These are phyloP conservation scores for Microsporum audouinii DNA, from an alignment of 2,329 filamentous ascomycete species.

Conservation along the genomic window DNA sequence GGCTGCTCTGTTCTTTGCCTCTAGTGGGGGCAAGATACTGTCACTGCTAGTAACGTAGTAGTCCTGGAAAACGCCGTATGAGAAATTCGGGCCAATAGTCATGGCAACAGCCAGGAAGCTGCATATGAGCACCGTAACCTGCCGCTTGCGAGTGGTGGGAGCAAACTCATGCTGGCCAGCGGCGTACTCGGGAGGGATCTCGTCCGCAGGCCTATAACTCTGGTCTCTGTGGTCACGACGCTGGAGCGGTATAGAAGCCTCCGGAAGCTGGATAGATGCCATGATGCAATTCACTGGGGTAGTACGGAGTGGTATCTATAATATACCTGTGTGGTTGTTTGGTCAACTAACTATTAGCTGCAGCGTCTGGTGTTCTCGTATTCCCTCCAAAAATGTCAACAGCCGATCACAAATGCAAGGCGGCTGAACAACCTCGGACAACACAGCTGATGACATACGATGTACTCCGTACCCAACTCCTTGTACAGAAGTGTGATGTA, in stretches of 20 bases:
- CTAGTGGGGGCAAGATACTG: constrained; percentile 28
- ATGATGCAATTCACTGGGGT: neutral
- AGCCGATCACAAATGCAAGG: neutral
- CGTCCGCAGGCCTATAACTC: neutral
- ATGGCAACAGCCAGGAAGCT: constrained; percentile 37
- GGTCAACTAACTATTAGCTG: neutral
- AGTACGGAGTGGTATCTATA: neutral
- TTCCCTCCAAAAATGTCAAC: neutral
- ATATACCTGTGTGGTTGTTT: neutral
- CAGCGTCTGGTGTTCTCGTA: neutral
- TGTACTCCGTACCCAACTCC: neutral
- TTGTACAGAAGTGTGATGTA: neutral
- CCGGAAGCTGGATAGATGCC: neutral
- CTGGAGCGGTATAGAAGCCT: neutral
- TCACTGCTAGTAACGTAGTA: constrained; percentile 34
- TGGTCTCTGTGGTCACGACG: neutral
- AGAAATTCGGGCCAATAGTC: constrained; percentile 41
- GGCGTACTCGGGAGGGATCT: neutral
- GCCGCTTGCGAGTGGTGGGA: constrained; percentile 32
- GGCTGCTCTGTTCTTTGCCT: constrained; percentile 31
- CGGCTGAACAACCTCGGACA: neutral
- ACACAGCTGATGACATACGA: neutral
- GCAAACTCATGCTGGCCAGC: constrained; percentile 17
- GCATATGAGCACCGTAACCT: constrained; percentile 34
- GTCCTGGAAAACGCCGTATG: constrained; percentile 41